Percentiles rank a stretch among this genome's conserved stretches.
Conservation (phyloP, 1,284 basidiomycete genomes). For the Athelia psychrophila region DNA sequence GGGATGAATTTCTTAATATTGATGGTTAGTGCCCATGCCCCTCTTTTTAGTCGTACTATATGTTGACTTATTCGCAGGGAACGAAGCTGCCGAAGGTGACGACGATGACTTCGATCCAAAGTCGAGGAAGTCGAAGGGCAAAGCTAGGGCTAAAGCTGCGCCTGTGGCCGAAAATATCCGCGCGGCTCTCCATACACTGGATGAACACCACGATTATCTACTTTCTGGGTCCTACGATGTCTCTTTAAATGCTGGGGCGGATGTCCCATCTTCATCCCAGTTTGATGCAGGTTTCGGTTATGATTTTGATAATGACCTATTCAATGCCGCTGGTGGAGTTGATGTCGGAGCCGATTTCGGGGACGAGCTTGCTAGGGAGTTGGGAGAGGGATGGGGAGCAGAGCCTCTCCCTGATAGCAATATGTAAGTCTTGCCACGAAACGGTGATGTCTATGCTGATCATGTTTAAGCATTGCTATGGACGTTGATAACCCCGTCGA, state of each 20-base stretch:
- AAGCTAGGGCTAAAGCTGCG: constrained; percentile 21
- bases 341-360: constrained; percentile 57
- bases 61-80: constrained; percentile 5
- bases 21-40: constrained; percentile 18
- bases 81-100: constrained; percentile 29
- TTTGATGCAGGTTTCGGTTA: constrained; percentile 40
- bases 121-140: constrained; percentile 31
- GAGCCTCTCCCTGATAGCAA: constrained; percentile 22
- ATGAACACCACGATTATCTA: constrained; percentile 67
- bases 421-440: constrained; percentile 4
- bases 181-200: constrained; percentile 57
- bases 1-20: constrained; percentile 59
- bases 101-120: constrained; percentile 52
- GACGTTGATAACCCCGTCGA: not conserved
- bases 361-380: constrained; percentile 69
- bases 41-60: not conserved
- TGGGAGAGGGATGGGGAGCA: constrained; percentile 66
- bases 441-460: not conserved
- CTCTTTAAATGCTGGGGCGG: constrained; percentile 37
- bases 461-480: not conserved
- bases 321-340: constrained; percentile 48
- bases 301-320: constrained; percentile 50
- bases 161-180: constrained; percentile 40
- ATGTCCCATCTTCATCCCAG: constrained; percentile 56
- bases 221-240: constrained; percentile 63